phyloP scores from a whole-genome alignment of 2,329 filamentous ascomycete species.

The Karstenula rhodostoma region DNA sequence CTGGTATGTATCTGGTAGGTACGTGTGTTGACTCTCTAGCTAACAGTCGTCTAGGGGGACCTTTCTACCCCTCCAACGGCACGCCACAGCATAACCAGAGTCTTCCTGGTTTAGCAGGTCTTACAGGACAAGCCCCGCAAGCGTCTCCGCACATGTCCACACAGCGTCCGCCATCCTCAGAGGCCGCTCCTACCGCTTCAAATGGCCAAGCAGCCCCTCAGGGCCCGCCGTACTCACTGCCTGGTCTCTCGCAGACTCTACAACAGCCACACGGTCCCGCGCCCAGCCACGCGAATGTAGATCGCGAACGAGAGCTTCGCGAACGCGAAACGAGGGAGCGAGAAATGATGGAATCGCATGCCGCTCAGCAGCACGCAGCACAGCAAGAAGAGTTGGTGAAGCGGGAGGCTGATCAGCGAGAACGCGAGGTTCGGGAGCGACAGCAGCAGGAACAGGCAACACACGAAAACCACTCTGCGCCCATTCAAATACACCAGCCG shows the following conservation, averaged over 20 bases:
- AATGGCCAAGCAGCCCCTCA: constrained; percentile 42
- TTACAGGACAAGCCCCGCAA: constrained; percentile 56
- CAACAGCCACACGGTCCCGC: constrained; percentile 48
- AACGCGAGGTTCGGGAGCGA: constrained; percentile 69
- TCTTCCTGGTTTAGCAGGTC: constrained; percentile 54
- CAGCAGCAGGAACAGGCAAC: constrained; percentile 75
- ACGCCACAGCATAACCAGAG: constrained; percentile 50
- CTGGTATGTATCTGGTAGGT: constrained; percentile 40
- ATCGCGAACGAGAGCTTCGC: constrained; percentile 59
- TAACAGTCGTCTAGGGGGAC: constrained; percentile 38
- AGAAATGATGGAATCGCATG: constrained; percentile 63
- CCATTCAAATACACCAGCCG: constrained; percentile 92
- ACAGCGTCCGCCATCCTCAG: constrained; percentile 47
- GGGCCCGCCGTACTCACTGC: constrained; percentile 54
- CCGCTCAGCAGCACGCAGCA: constrained; percentile 37
- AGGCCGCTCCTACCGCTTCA: constrained; percentile 46
- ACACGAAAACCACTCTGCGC: constrained; percentile 86
- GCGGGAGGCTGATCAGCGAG: constrained; percentile 57
- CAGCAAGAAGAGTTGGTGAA: constrained; percentile 65
- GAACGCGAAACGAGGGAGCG: constrained; percentile 55
- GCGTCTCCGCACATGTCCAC: constrained; percentile 47
- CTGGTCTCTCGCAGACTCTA: constrained; percentile 55
- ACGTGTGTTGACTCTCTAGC: constrained; percentile 19
- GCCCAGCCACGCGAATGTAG: constrained; percentile 46
- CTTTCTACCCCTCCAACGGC: constrained; percentile 53